Base-by-base conservation (phyloP, 495 filamentous ascomycete genomes). In the Hamigera avellanea region DNA sequence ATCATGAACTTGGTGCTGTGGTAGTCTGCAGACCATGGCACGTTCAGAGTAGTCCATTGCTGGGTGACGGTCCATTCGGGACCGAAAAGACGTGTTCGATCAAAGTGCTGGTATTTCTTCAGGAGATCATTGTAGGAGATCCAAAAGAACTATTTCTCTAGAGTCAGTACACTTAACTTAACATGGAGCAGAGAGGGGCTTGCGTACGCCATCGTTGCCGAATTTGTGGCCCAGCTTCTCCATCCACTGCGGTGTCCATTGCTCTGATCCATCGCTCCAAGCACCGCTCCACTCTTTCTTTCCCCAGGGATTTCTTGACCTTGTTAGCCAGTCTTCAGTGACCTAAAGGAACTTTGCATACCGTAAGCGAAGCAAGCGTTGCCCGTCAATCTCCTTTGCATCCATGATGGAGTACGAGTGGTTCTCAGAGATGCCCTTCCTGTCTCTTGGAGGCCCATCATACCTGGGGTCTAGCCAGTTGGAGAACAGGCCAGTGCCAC, bases 211-310 rank as follows among this genome's bases (percentile, higher is more conserved):
- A 49, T 94, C 89, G 47, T 95, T 81, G 19, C 89, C 88, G 53
- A 95, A 95, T 26, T 69, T 76, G 46, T 95, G 86, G 18, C 72
- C 66, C 1, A 95, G 68, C 38, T 77, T 77, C 27, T 73, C 54
- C 69, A 93, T 78, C 84, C 85, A 93, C 48, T 93, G 78, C 0
- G 83, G 63, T 1, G 86, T 95, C 84, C 89, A 95, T 56, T 95
- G 79, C 48, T 87, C 84, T 7, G 81, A 87, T 14, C 89, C 86
- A 49, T 93, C 85, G 49, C 80, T 83, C 83, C 86, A 93, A 3
- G 84, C 59, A 5, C 82, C 81, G 8, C 64, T 76, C 81, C 88
- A 94, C 57, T 93, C 87, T 3, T 73, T 73, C 35, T 70, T 73
- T 2, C 89, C 89, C 87, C 87, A 94, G 0, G 89, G 89, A 45